Base-by-base conservation (phyloP, 495 filamentous ascomycete genomes). In the Penicillium manginii region DNA sequence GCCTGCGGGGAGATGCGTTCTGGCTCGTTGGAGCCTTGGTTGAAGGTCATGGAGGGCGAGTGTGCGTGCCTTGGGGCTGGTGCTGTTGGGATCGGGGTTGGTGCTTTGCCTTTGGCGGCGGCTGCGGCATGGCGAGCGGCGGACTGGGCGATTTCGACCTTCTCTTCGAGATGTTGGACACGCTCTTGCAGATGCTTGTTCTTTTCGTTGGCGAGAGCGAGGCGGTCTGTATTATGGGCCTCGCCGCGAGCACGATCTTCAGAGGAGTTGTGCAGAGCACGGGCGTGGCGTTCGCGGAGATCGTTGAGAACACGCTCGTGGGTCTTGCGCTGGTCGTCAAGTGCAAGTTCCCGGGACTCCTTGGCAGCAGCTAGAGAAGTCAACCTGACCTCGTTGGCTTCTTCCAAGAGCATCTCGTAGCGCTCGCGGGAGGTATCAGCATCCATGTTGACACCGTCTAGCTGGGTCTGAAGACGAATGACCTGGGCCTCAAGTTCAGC, bases 1-100 rank as follows among this genome's bases (percentile, higher is more conserved):
- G 94, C 94, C 71, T 97, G 92, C 6, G 92, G 91, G 14, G 92
- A 96, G 52, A 96, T 90, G 79, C 90, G 94, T 66, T 94, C 90
- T 0, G 91, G 90, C 21, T 85, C 71, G 19, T 83, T 78, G 43
- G 86, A 80, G 49, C 64, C 72, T 65, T 76, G 66, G 54, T 53
- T 68, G 63, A 69, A 73, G 10, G 76, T 70, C 63, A 80, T 71
- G 4, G 77, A 80, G 23, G 77, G 76, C 40, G 78, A 79, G 31
- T 74, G 68, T 31, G 72, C 67, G 40, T 77, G 75, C 22, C 72
- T 54, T 19, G 70, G 59, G 3, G 56, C 63, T 7, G 48, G 43
- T 4, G 50, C 35, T 37, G 50, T 11, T 37, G 47, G 21, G 65
- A 52, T 10, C 73, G 68, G 47, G 18, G 67, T 58, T 14, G 78